phyloP scores from a whole-genome alignment of 108 stramenopile species.

The Stephanodiscus minutulus region DNA sequence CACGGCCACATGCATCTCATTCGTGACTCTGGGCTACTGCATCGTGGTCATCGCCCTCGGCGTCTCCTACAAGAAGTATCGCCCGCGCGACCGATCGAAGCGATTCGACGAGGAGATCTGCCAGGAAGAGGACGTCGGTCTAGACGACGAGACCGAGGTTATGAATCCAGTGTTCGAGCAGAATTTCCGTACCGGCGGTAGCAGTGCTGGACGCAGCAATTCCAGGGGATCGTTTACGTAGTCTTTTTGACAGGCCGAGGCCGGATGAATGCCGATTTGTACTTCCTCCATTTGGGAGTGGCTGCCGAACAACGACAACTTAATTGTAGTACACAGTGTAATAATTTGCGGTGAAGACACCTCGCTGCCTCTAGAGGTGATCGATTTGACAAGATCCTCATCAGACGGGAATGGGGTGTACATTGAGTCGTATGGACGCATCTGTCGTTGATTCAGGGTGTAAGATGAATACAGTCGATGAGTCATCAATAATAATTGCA shows the following conservation, averaged over 20 bases:
- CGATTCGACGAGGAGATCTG: constrained; percentile 25
- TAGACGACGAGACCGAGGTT: constrained; percentile 29
- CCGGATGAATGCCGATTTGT: neutral
- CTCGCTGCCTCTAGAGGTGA: too few relatives aligned
- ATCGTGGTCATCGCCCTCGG: constrained; percentile 45
- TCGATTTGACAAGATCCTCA: too few relatives aligned
- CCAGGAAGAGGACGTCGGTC: constrained; percentile 6
- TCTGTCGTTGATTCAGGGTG: too few relatives aligned
- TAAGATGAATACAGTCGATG: too few relatives aligned
- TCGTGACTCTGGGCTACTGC: constrained; percentile 55
- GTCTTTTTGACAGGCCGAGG: neutral
- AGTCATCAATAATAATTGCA: too few relatives aligned
- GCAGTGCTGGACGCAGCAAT: neutral
- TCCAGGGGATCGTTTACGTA: constrained; percentile 1
- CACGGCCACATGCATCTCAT: constrained; percentile 58
- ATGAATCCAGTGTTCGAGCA: constrained; percentile 31
- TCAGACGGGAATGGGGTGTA: too few relatives aligned
- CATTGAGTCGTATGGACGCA: too few relatives aligned
- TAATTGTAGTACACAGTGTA: neutral
- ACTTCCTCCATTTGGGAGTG: neutral
- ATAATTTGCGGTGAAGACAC: too few relatives aligned
- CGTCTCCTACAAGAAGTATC: constrained; percentile 40
- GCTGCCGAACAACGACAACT: neutral
- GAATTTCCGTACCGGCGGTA: constrained; percentile 8
- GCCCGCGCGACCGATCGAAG: constrained; percentile 38